Evolutionary conservation across 768 basidiomycete species (phyloP).

Genomic region (Rhodosporidiobolus sp.): DNA sequence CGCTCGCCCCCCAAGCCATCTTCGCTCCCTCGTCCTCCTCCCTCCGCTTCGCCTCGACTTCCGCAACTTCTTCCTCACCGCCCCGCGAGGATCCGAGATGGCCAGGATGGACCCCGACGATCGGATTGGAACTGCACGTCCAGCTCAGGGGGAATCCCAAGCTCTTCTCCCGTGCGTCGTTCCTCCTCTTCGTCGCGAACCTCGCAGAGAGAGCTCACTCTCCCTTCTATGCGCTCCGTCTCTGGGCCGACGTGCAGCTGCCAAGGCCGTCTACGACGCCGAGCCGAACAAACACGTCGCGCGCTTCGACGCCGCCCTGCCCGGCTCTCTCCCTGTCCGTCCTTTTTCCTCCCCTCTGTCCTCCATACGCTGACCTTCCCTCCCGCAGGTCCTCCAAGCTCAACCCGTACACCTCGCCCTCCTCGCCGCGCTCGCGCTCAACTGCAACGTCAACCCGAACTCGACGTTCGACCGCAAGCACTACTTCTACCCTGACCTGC

Average conservation of each 20-base stretch:
- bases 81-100: slow-evolving; percentile 7
- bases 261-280: slow-evolving; percentile 56
- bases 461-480: slow-evolving; percentile 86
- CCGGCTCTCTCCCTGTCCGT: slow-evolving; percentile 85
- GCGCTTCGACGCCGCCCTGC: slow-evolving; percentile 81
- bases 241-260: slow-evolving; percentile 46
- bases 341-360: background rate
- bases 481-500: slow-evolving; percentile 94
- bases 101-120: slow-evolving; percentile 75
- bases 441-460: slow-evolving; percentile 49
- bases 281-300: slow-evolving; percentile 71
- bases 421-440: slow-evolving; percentile 73
- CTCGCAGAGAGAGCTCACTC: background rate
- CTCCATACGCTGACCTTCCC: background rate
- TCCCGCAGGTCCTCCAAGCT: slow-evolving; percentile 43
- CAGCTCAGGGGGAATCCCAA: slow-evolving; percentile 85
- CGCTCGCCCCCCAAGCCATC: background rate
- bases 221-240: background rate
- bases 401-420: slow-evolving; percentile 68
- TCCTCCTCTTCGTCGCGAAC: slow-evolving; percentile 5
- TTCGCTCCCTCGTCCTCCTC: background rate
- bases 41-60: background rate
- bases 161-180: slow-evolving; percentile 70
- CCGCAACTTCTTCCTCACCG: background rate
- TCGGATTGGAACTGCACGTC: slow-evolving; percentile 94